Conservation (phyloP, 1,284 basidiomycete species). For the Cutaneotrichosporon daszewskae region DNA sequence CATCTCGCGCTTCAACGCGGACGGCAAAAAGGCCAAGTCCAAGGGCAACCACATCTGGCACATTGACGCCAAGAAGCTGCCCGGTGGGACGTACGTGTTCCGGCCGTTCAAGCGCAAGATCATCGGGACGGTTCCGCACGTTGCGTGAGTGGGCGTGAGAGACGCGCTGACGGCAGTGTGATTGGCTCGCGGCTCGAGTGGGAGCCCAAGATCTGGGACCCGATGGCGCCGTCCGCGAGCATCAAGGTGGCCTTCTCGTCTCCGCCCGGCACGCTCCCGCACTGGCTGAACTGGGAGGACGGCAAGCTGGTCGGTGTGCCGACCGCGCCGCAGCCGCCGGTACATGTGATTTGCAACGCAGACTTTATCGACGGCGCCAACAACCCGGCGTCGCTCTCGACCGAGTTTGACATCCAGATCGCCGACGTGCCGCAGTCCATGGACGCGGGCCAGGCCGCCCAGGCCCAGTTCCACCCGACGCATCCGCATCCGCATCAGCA, state of each 20-base stretch:
- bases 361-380: slow-evolving; percentile 36
- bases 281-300: slow-evolving; percentile 85
- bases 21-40: slow-evolving; percentile 98
- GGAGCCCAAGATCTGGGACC: slow-evolving; percentile 95
- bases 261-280: slow-evolving; percentile 62
- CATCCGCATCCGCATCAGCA: too few species aligned
- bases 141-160: too few species aligned
- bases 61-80: slow-evolving; percentile 82
- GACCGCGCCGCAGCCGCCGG: slow-evolving; percentile 20
- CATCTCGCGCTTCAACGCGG: slow-evolving; percentile 97
- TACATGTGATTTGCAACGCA: slow-evolving; percentile 27
- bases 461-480: not conserved
- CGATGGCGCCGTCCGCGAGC: slow-evolving; percentile 75
- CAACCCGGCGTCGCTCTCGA: slow-evolving; percentile 24
- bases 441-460: not conserved
- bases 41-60: slow-evolving; percentile 99
- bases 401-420: slow-evolving; percentile 30
- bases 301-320: slow-evolving; percentile 49
- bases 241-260: slow-evolving; percentile 71
- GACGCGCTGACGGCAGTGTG: slow-evolving; percentile 20
- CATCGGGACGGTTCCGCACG: slow-evolving; percentile 70
- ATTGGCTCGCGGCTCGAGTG: slow-evolving; percentile 82
- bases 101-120: slow-evolving; percentile 83
- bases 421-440: slow-evolving; percentile 14
- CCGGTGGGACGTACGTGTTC: slow-evolving; percentile 80